Base-by-base conservation (phyloP, 139 green algal species). In the Chlorella sp. region DNA sequence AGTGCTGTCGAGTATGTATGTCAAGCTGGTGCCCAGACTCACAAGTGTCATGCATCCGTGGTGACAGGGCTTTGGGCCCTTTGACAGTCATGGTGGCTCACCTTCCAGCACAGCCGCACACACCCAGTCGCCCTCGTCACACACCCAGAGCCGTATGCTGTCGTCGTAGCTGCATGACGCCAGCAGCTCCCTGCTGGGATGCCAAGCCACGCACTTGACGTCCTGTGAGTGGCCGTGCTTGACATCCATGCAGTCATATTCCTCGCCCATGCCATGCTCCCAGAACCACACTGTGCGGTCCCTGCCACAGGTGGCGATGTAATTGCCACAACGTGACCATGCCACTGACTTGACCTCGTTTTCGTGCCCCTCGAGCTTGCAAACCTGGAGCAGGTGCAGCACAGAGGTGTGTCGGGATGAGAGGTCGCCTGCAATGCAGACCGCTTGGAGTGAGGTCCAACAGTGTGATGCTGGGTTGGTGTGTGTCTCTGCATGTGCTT, bases 231-330 rank as follows among this genome's bases (percentile, higher is more conserved):
- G 93, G 0, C 90, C 94, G 29, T 96, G 87, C 71, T 97, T 96
- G 2, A 98, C 95, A 62, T 98, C 92, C 32, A 97, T 82, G 69
- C 92, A 96, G 75, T 98, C 95, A 51, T 91, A 98, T 69, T 98
- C 93, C 49, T 94, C 76, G 0, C 84, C 86, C 0, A 87, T 83
- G 29, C 88, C 61, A 1, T 80, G 76, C 82, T 98, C 94, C 95
- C 95, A 99, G 30, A 99, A 82, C 95, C 95, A 99, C 62, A 80
- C 79, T 2, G 62, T 94, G 79, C 93, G 94, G 80, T 99, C 95
- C 0, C 95, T 74, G 26, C 93, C 88, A 79, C 95, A 99, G 3
- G 95, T 98, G 26, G 95, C 94, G 0, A 98, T 69, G 62, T 94
- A 49, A 22, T 51, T 82, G 67, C 90, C 93, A 70, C 77, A 82